A percentile compares a stretch with the other conserved stretches of the same genome.
These are phyloP conservation scores for Chimonanthus salicifolius DNA, from an alignment of 164 flowering plant species.

Conservation along the genomic window DNA sequence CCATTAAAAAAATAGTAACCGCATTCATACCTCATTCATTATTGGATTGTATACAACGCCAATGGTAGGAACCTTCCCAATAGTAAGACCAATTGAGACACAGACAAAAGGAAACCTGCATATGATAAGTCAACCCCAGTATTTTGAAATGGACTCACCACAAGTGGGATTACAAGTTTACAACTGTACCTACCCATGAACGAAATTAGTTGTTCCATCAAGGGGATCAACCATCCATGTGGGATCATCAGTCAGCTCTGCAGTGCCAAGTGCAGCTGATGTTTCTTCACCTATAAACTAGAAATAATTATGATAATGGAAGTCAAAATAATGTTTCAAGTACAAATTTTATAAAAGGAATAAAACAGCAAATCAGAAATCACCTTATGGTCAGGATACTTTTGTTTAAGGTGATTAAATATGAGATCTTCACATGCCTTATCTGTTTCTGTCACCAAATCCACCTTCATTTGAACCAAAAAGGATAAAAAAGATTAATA, in stretches of 20 bases:
- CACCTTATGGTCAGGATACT: constrained; percentile 80
- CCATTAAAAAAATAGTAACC: neutral
- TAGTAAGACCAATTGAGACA: constrained; percentile 90
- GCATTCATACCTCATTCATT: constrained; percentile 67
- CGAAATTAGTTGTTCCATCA: constrained; percentile 97
- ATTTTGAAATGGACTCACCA: constrained; percentile 2
- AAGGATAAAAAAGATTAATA: neutral
- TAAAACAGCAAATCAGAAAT: neutral
- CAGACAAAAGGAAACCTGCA: constrained; percentile 93
- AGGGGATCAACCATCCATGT: constrained; percentile 99
- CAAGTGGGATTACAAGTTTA: neutral
- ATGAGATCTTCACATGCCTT: constrained; percentile 93
- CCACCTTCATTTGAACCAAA: constrained; percentile 51
- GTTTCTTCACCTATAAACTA: constrained; percentile 99
- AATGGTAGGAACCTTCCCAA: constrained; percentile 69
- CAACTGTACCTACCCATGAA: constrained; percentile 60
- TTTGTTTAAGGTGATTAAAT: constrained; percentile 64
- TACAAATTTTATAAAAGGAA: neutral
- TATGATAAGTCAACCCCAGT: neutral
- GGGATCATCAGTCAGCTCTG: constrained; percentile 81
- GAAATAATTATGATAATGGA: constrained; percentile 1
- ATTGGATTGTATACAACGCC: constrained; percentile 98
- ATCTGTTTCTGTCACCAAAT: constrained; percentile 97
- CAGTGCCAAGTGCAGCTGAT: constrained; percentile 69
- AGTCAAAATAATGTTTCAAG: neutral